phyloP scores from a whole-genome alignment of 768 basidiomycete genomes.

The Leccinum aurantiacum region DNA sequence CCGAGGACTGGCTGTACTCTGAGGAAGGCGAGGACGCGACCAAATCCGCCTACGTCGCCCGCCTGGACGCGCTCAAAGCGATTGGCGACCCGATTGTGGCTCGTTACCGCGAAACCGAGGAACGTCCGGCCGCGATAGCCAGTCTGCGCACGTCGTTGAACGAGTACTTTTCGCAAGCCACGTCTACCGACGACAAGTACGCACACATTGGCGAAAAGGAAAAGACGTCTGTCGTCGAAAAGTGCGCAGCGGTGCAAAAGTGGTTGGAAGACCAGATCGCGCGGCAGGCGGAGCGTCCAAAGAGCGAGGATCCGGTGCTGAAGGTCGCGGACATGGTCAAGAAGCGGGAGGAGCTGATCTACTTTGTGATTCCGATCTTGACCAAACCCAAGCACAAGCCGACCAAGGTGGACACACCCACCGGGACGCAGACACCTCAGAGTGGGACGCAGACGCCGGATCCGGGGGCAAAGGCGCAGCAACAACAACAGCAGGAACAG shows the following conservation, averaged over 20 bases:
- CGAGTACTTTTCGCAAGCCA: conserved; percentile 80
- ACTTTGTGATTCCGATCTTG: conserved; percentile 87
- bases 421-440: conserved; percentile 72
- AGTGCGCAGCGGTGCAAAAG: conserved; percentile 84
- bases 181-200: conserved; percentile 80
- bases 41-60: conserved; percentile 90
- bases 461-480: conserved; percentile 38
- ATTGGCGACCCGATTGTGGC: conserved; percentile 81
- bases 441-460: conserved; percentile 58
- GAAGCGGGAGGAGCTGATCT: conserved; percentile 91
- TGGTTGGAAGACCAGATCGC: conserved; percentile 95
- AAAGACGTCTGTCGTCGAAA: conserved; percentile 83
- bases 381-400: conserved; percentile 92
- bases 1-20: conserved; percentile 96
- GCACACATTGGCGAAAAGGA: conserved; percentile 90
- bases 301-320: conserved; percentile 86
- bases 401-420: conserved; percentile 49
- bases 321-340: conserved; percentile 80
- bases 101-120: conserved; percentile 82
- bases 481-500: conserved; percentile 25
- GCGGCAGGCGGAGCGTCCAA: conserved; percentile 82
- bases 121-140: conserved; percentile 68
- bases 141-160: conserved; percentile 87
- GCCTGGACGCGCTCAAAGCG: conserved; percentile 79
- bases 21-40: conserved; percentile 95